Evolutionary conservation across 768 basidiomycete species (phyloP), one percentile per base, ranked within the genome.

Genomic region (Pulveroboletus sp.): DNA sequence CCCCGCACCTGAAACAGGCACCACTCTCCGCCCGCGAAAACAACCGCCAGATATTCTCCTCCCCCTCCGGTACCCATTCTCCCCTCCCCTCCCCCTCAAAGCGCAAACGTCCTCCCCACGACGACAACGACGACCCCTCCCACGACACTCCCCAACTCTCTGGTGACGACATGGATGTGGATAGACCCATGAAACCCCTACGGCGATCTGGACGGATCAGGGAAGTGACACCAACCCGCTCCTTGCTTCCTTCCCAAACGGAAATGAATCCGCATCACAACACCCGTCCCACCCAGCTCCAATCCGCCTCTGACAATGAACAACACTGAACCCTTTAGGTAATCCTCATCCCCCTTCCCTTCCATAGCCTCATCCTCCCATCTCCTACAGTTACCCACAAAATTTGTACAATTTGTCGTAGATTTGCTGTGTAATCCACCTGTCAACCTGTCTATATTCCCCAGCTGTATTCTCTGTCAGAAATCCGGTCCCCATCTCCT

Each of bases 11-110:
- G 56, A 70, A 68, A 59, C 64, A 59, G 56, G 55, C 54, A 58
- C 53, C 82, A 59, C 74, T 67, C 38, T 76, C 83, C 22, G 74
- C 81, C 47, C 80, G 76, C 46, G 82, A 84, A 62, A 77, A 72
- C 10, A 68, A 82, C 47, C 76, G 71, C 37, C 75, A 77, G 32
- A 72, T 83, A 17, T 71, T 71, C 74, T 56, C 71, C 43, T 57
- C 68, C 23, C 30, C 54, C 4, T 70, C 71, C 45, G 64, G 73
- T 44, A 65, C 66, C 36, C 63, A 67, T 54, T 57, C 56, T 24
- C 58, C 57, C 48, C 57, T 57, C 22, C 55, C 63, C 9, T 74
- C 67, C 52, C 67, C 72, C 35, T 63, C 56, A 31, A 75, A 73
- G 51, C 75, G 74, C 36, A 66, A 61, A 49, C 65, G 67, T 40